phyloP scores from a whole-genome alignment of 257 asterid species.

The Jaltomata sinuosa region DNA sequence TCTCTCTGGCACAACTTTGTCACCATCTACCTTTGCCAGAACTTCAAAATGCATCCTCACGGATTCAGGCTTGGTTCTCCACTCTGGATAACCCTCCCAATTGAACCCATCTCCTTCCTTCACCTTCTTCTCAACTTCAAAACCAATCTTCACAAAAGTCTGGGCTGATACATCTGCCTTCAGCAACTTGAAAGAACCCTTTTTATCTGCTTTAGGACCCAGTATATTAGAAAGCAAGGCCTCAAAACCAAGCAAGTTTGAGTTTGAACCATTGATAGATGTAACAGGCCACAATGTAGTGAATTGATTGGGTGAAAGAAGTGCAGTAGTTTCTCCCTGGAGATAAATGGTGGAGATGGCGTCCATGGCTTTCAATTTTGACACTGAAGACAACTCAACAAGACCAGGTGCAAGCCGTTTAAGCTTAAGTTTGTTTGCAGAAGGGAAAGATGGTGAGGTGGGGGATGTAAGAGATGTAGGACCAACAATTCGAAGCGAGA shows the following conservation, averaged over 20 bases:
- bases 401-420: constrained; percentile 97
- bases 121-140: constrained; percentile 67
- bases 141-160: constrained; percentile 78
- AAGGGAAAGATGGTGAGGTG: constrained; percentile 44
- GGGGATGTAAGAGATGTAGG: constrained; percentile 86
- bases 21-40: constrained; percentile 84
- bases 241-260: constrained; percentile 77
- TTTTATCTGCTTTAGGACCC: constrained; percentile 52
- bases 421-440: constrained; percentile 63
- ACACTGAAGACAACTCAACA: constrained; percentile 80
- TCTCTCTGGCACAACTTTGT: constrained; percentile 78
- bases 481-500: constrained; percentile 91
- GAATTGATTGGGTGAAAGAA: constrained; percentile 40
- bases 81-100: constrained; percentile 50
- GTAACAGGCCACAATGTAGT: constrained; percentile 74
- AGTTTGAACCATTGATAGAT: constrained; percentile 64
- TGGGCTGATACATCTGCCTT: constrained; percentile 88
- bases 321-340: constrained; percentile 64
- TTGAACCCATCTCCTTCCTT: constrained; percentile 34
- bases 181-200: constrained; percentile 78
- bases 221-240: constrained; percentile 59
- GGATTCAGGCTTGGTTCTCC: constrained; percentile 69
- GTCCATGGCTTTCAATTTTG: constrained; percentile 36
- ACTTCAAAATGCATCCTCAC: constrained; percentile 92
- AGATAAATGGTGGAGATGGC: constrained; percentile 42